Evolutionary conservation across 202 grass and related monocot genomes (phyloP).

Genomic region (Musa balbisiana): DNA sequence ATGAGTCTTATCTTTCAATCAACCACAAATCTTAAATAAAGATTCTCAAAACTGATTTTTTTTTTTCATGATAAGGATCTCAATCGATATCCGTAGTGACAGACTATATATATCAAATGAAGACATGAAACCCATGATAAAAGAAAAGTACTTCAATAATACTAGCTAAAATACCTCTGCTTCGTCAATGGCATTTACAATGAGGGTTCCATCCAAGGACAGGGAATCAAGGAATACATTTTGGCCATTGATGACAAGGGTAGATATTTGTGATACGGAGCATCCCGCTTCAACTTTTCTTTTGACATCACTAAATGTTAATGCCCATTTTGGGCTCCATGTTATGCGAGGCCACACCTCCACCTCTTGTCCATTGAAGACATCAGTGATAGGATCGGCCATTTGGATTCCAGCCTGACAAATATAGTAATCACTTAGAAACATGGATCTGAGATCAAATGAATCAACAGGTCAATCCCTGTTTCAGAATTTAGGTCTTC

Average conservation of each 20-base stretch:
- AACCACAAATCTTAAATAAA: background rate
- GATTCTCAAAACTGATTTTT: background rate
- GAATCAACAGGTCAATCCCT: background rate
- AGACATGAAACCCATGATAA: background rate
- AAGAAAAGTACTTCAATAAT: background rate
- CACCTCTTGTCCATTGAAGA: slow-evolving; percentile 88
- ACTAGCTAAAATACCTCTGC: slow-evolving; percentile 48
- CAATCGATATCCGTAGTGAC: background rate
- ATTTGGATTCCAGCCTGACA: slow-evolving; percentile 58
- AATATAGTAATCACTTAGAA: background rate
- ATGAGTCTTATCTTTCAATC: background rate
- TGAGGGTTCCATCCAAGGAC: slow-evolving; percentile 66
- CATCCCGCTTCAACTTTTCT: slow-evolving; percentile 39
- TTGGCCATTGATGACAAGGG: slow-evolving; percentile 52
- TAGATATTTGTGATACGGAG: slow-evolving; percentile 54
- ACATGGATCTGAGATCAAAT: background rate
- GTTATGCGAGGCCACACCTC: slow-evolving; percentile 79
- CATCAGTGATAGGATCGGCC: slow-evolving; percentile 49
- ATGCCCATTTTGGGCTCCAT: slow-evolving; percentile 77
- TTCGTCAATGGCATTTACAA: slow-evolving; percentile 56
- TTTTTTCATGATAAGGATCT: background rate
- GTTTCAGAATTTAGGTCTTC: background rate
- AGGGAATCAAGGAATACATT: slow-evolving; percentile 47
- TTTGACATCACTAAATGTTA: slow-evolving; percentile 58
- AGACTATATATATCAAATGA: background rate